Evolutionary conservation across 805 yeast genomes (phyloP).

Genomic region (Cyberlindnera petersonii): DNA sequence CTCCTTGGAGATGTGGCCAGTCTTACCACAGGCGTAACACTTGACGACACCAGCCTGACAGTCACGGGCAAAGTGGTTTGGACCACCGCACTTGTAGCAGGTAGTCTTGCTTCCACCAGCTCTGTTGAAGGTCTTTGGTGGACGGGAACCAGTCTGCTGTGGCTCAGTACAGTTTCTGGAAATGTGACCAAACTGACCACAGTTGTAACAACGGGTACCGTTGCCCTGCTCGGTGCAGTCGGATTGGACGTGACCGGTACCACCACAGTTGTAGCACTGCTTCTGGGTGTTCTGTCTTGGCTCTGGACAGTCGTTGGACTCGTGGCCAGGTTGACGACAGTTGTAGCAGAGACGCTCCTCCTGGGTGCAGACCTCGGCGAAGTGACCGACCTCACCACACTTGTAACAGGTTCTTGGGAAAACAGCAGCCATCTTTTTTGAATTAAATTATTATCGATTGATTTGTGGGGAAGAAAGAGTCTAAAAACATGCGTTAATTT

Average conservation of each 20-base stretch:
- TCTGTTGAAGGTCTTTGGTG: slow-evolving; percentile 16
- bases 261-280: slow-evolving; percentile 92
- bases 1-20: slow-evolving; percentile 86
- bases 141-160: slow-evolving; percentile 24
- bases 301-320: slow-evolving; percentile 81
- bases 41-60: slow-evolving; percentile 68
- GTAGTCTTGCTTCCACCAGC: slow-evolving; percentile 36
- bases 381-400: slow-evolving; percentile 89
- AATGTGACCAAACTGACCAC: slow-evolving; percentile 75
- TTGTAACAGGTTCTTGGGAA: slow-evolving; percentile 81
- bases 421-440: slow-evolving; percentile 30
- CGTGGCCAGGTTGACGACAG: slow-evolving; percentile 88
- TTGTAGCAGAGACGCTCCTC: slow-evolving; percentile 87
- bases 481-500: not conserved
- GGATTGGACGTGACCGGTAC: slow-evolving; percentile 81
- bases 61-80: slow-evolving; percentile 90
- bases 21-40: slow-evolving; percentile 90
- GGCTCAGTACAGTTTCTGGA: slow-evolving; percentile 70
- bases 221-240: slow-evolving; percentile 62
- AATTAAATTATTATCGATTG: not conserved
- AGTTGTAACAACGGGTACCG: slow-evolving; percentile 75
- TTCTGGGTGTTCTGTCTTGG: slow-evolving; percentile 82
- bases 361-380: slow-evolving; percentile 84
- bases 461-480: slow-evolving; percentile 1
- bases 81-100: slow-evolving; percentile 90